Base-by-base conservation (phyloP, 2,329 filamentous ascomycete genomes). In the Sphaerulina musiva region DNA sequence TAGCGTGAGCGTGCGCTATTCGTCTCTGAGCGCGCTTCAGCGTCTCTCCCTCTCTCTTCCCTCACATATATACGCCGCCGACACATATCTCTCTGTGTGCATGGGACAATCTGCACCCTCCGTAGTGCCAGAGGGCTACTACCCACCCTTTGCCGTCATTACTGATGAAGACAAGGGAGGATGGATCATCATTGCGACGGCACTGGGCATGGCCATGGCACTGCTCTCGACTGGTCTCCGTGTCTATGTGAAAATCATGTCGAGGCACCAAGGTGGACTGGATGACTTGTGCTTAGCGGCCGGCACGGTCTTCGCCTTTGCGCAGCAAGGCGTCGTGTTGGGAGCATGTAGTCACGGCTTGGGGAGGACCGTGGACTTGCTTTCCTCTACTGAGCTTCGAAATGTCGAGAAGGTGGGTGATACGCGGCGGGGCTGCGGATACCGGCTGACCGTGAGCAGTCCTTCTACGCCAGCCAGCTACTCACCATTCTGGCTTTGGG, bases 111-210 rank as follows among this genome's bases (percentile, higher is more conserved):
- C 41, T 20, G n/a, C 41, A 8, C 38, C 48, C n/a, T 59, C 45
- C 44, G 42, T 47, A 34, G 57, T 59, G 23, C 59, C 59, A 26
- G 53, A 53, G 44, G 59, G 58, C 32, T 60, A 62, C 36, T 60
- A 56, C 34, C 55, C 58, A 6, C 60, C 60, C 11, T 58, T 58
- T 34, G 50, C 58, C 12, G 50, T 55, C 14, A 50, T 62, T 10
- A 51, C 52, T 9, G 53, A 57, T 10, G 53, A 46, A 10, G 60
- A 77, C 59, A 71, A 76, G 50, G 67, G 70, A 39, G 74, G 71
- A 8, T 57, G 74, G 17, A 66, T 77, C n/a, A 59, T 61, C 46
- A 58, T 61, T 14, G 57, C 57, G 40, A 57, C 56, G 31, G 40
- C 57, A n/a, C 32, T 61, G 23, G 59, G 59, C 12, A 23, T 57